Percentiles rank a stretch among this genome's conserved stretches.
These are phyloP conservation scores for Aspergillus carlsbadensis DNA, from an alignment of 495 filamentous ascomycete species.

Conservation along the genomic window DNA sequence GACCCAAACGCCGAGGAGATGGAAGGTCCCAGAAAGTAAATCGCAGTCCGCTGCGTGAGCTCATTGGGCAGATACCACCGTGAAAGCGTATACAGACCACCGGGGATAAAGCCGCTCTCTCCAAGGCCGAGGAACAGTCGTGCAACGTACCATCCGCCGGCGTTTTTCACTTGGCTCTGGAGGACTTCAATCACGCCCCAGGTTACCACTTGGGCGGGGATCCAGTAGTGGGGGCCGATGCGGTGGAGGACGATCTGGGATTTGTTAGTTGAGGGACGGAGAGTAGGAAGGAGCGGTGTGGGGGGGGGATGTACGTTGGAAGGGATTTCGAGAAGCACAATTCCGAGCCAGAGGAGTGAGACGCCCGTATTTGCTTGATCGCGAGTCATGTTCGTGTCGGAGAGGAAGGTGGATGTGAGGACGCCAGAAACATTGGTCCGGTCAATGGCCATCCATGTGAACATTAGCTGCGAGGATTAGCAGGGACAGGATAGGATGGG, in stretches of 20 bases:
- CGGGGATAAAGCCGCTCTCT: background rate
- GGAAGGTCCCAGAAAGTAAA: background rate
- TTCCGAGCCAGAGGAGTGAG: background rate
- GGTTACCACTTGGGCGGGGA: background rate
- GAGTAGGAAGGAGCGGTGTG: background rate
- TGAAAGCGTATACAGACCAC: background rate
- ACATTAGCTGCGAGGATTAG: background rate
- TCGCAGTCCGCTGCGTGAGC: background rate
- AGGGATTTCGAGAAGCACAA: background rate
- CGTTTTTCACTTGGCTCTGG: background rate
- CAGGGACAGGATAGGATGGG: background rate
- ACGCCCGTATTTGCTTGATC: background rate
- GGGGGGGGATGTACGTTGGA: background rate
- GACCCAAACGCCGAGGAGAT: background rate
- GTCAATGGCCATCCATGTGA: background rate
- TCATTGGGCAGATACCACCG: background rate
- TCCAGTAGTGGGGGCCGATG: background rate
- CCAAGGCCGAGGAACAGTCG: background rate
- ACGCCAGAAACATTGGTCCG: background rate
- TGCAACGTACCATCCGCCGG: background rate
- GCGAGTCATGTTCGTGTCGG: background rate
- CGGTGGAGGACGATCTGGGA: background rate
- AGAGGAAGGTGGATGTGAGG: background rate
- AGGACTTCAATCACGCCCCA: background rate
- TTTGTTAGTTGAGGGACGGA: background rate